These are phyloP conservation scores for Coprinopsis marcescibilis DNA, from an alignment of 768 basidiomycete genomes.

Conservation along the genomic window DNA sequence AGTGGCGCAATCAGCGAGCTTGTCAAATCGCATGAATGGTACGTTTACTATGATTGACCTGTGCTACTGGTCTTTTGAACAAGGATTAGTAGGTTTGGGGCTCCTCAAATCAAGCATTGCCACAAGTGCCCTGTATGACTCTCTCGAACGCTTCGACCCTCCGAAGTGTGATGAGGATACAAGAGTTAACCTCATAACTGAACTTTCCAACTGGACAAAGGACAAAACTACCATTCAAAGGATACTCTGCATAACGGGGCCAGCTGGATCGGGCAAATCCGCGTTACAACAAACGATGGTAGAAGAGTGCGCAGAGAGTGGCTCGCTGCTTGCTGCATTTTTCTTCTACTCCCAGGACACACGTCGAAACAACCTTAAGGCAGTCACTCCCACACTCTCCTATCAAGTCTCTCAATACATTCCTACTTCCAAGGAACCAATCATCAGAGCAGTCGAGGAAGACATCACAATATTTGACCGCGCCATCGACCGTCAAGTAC, in stretches of 20 bases:
- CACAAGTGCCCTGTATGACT: background rate
- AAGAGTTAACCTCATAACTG: background rate
- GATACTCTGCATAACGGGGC: background rate
- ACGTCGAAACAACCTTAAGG: background rate
- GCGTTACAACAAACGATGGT: background rate
- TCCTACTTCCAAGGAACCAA: background rate
- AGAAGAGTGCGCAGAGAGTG: background rate
- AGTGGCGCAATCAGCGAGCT: too few relatives aligned
- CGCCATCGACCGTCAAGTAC: conserved; percentile 5
- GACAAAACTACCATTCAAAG: background rate
- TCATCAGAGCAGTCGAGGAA: conserved; percentile 2
- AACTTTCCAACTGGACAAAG: background rate
- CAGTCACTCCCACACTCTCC: conserved; percentile 4
- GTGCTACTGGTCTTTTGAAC: too few relatives aligned
- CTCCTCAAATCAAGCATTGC: background rate
- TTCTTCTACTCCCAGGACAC: background rate
- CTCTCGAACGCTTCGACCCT: background rate
- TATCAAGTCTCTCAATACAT: conserved; percentile 6
- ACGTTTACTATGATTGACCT: too few relatives aligned
- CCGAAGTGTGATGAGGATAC: conserved; percentile 2
- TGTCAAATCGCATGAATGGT: too few relatives aligned
- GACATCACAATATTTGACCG: background rate
- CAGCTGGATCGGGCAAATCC: background rate
- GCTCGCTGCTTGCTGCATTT: background rate
- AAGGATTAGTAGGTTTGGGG: too few relatives aligned